Conservation (phyloP, 208 protist species). For the Novymonas esmeraldas region DNA sequence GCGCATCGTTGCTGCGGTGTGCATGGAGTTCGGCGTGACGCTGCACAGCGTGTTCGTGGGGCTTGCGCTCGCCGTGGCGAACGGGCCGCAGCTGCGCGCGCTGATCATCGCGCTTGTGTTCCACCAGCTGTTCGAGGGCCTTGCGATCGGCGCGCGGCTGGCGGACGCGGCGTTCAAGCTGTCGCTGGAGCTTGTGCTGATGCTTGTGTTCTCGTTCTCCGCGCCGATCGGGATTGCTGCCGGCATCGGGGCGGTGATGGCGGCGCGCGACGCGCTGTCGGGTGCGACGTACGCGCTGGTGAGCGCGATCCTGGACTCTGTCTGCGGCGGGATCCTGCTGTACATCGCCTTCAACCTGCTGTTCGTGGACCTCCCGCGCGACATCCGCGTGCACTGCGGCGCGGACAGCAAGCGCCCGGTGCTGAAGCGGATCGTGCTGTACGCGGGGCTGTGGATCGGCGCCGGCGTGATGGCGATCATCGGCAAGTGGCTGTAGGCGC, state of each 20-base stretch:
- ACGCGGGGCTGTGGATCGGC: constrained; percentile 47
- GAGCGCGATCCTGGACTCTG: constrained; percentile 43
- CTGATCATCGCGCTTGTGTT: constrained; percentile 65
- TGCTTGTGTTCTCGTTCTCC: constrained; percentile 52
- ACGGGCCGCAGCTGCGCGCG: constrained; percentile 29
- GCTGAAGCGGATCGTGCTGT: constrained; percentile 30
- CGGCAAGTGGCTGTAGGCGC: constrained; percentile 43
- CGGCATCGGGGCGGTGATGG: constrained; percentile 30
- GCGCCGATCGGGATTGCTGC: constrained; percentile 50
- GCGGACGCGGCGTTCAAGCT: constrained; percentile 50
- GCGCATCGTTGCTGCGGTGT: constrained; percentile 44
- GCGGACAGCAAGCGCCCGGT: neutral
- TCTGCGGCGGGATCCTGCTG: constrained; percentile 76
- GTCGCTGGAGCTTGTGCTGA: constrained; percentile 39
- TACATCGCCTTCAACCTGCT: constrained; percentile 72
- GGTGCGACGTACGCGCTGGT: constrained; percentile 36
- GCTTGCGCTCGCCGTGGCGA: constrained; percentile 45
- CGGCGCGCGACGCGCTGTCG: constrained; percentile 25
- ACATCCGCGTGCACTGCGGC: constrained; percentile 39
- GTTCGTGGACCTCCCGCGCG: constrained; percentile 59
- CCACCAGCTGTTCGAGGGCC: constrained; percentile 76
- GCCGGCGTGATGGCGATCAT: constrained; percentile 47
- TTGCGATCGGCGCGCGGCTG: constrained; percentile 58
- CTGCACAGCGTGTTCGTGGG: constrained; percentile 77
- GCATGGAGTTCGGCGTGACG: constrained; percentile 72